Evolutionary conservation across 345 rosid species (phyloP), one percentile per base, ranked within the genome.

Genomic region (Aquilaria malaccensis): DNA sequence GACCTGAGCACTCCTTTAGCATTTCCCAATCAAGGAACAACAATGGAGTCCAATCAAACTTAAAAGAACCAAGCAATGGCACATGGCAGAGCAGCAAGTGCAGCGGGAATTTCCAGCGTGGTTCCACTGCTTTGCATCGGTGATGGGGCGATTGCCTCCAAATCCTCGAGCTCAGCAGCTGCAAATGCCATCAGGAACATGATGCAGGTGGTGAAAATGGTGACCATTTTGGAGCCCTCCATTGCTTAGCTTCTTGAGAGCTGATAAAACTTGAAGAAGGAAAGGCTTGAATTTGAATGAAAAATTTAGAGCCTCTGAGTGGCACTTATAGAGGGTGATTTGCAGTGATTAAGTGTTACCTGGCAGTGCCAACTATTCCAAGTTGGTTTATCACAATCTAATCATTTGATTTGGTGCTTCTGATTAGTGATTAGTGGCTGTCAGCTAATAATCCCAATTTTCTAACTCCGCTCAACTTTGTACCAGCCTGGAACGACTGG

Each of bases 41-140:
- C 15, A 7, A 7, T 4, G 30, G 52, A 33, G 46, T 32, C 22
- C 22, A 47, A 53, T 7, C 9, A 68, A 62, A 64, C 30, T 74
- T 58, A 72, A 43, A 62, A 51, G 62, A 78, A 69, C 60, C 67
- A 74, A 33, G 79, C 75, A 48, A 60, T 55, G 54, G 70, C 59
- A n/a, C 69, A 66, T 30, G 62, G 72, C 0, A 55, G 0, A 48
- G 64, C 61, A 3, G 82, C 73, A 41, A 72, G 60, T 29, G 53
- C 70, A 61, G 64, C 71, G 4, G 77, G 67, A 67, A 64, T 61
- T 6, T 61, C 61, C 2, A 75, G 56, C 66, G 75, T 61, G 7
- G 37, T 32, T 50, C 55, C 83, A 33, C 58, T 50, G 54, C 76
- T 75, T 55, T 79, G 58, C 73, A 79, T 67, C 0, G 77, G 83